Evolutionary conservation across 371 early-diverging fungal genomes (phyloP).

Genomic region (Syncephalastrum racemosum): DNA sequence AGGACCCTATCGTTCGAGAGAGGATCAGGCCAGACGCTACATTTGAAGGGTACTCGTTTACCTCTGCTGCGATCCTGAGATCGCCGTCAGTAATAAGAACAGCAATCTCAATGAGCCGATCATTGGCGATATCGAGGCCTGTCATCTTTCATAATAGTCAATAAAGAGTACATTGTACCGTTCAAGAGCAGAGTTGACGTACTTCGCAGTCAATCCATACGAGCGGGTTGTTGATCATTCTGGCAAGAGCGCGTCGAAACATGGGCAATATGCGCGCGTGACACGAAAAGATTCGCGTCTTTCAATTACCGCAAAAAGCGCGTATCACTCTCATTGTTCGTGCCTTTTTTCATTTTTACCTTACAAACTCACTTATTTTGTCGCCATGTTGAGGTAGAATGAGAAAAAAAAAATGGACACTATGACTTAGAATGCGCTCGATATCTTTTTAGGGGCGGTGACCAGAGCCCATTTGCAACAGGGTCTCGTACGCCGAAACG

Average conservation of each 20-base stretch:
- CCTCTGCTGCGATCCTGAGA: constrained; percentile 79
- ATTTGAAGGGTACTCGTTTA: constrained; percentile 15
- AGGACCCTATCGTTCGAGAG: constrained; percentile 50
- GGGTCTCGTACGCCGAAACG: too few species aligned
- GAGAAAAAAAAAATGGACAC: too few species aligned
- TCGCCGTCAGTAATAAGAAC: constrained; percentile 85
- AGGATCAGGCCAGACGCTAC: neutral
- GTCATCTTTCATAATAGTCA: constrained; percentile 48
- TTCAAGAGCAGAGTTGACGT: neutral
- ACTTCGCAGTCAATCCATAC: constrained; percentile 94
- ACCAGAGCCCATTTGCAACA: too few species aligned
- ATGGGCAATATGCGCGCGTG: too few species aligned
- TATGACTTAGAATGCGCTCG: too few species aligned
- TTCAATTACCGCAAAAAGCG: too few species aligned
- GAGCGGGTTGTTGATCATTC: constrained; percentile 55
- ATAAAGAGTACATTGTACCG: neutral
- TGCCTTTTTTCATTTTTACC: too few species aligned
- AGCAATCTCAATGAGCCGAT: constrained; percentile 86
- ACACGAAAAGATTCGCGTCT: too few species aligned
- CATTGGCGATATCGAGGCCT: constrained; percentile 66
- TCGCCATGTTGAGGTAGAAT: too few species aligned
- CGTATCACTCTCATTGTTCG: too few species aligned
- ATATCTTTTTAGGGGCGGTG: too few species aligned
- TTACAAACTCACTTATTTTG: too few species aligned
- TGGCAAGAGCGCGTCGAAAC: constrained; percentile 1